Conservation (phyloP, 495 filamentous ascomycete species). For the Neurospora tetrasperma region DNA sequence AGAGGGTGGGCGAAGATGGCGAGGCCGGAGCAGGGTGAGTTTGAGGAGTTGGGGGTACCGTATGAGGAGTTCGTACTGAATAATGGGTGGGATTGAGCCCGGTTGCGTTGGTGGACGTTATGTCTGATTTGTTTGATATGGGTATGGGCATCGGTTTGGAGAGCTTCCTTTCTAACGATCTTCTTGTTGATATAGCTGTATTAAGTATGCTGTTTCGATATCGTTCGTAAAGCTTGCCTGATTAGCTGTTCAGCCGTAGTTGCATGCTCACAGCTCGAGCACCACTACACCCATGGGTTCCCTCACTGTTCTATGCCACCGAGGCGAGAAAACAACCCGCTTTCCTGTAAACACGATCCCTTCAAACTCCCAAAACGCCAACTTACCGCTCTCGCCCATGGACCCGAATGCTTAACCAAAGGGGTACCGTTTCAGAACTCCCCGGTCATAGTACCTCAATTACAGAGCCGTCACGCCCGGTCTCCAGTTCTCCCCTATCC, state of each 20-base stretch:
- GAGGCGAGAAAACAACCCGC: neutral
- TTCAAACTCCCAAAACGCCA: neutral
- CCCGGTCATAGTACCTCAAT: neutral
- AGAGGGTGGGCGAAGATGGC: slow-evolving; percentile 37
- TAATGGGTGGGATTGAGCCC: slow-evolving; percentile 7
- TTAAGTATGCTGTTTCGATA: neutral
- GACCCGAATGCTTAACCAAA: neutral
- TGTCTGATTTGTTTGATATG: neutral
- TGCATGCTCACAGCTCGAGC: neutral
- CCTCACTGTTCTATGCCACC: neutral
- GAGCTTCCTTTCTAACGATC: neutral
- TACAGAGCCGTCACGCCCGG: slow-evolving; percentile 41
- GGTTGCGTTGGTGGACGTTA: neutral
- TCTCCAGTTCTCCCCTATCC: slow-evolving; percentile 67
- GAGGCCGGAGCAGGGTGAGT: slow-evolving; percentile 21
- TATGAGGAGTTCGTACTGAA: slow-evolving; percentile 35
- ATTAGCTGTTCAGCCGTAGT: neutral
- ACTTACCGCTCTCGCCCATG: neutral
- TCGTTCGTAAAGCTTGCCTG: neutral
- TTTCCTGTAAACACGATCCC: neutral
- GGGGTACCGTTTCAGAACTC: neutral
- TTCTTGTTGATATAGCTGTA: neutral
- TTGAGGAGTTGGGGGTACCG: slow-evolving; percentile 23
- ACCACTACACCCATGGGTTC: neutral
- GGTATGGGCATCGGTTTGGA: neutral